Evolutionary conservation across 176 grass and related monocot species (phyloP), one percentile per base, ranked within the genome.

Genomic region (Juncus inflexus): DNA sequence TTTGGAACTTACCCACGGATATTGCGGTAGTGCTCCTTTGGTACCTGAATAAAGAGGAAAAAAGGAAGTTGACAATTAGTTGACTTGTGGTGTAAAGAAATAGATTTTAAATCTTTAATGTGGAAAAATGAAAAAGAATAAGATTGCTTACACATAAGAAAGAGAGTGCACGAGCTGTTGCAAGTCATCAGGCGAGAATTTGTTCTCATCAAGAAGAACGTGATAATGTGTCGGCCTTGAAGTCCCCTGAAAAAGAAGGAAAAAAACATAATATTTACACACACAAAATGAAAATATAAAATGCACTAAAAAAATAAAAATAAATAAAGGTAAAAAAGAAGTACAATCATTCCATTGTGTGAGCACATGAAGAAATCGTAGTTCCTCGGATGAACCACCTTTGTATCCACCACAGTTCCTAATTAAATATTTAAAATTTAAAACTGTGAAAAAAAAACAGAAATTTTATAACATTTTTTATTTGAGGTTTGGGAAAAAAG

Each of bases 331-430:
- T 66, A 69, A 13, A 55, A 16, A 4, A 43, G 38, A 77, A 79
- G 42, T 74, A 79, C 81, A 40, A 87, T 81, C 52, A 67, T 79
- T 51, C 84, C 72, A 41, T 61, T 64, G 38, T 87, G 89, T 76
- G 81, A 80, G 70, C 78, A 87, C 89, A 85, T 87, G 66, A 74
- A 89, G 73, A 92, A 87, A 74, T 85, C 84, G 35, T 82, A 92
- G 56, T 82, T 75, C 40, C 58, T 82, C 11, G 75, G 81, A 70
- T 92, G 89, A 55, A 83, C 79, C 40, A 92, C 64, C 39, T 49
- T 78, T 11, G 52, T 74, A 38, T 92, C 81, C 7, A 87, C 89
- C 41, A 92, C 75, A 66, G 70, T 87, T 28, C 81, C 81, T 92
- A 9, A 65, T 55, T 50, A 62, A 66, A 28, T 28, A 28, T 28